Base-by-base conservation (phyloP, 345 rosid genomes). In the Dipteronia sinensis region DNA sequence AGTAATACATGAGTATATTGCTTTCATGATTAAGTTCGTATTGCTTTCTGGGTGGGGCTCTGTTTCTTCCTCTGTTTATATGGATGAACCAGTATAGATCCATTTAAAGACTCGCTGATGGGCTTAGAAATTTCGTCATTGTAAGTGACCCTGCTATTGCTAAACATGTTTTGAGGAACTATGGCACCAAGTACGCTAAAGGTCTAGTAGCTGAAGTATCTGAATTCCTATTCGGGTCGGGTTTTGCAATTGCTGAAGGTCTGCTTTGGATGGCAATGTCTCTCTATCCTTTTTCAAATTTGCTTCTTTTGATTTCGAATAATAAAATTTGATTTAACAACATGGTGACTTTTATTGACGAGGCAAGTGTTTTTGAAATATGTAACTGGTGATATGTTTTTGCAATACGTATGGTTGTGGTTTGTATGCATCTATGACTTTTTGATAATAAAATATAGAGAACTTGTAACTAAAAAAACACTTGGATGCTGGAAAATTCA, bases 1-100 rank as follows among this genome's bases (percentile, higher is more conserved):
- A n/a, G n/a, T n/a, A n/a, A n/a, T n/a, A n/a, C n/a, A n/a, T n/a
- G n/a, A n/a, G n/a, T n/a, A n/a, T n/a, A n/a, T n/a, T n/a, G n/a
- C n/a, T n/a, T n/a, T n/a, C n/a, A n/a, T n/a, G n/a, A n/a, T n/a
- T n/a, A n/a, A n/a, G n/a, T n/a, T n/a, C n/a, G n/a, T n/a, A n/a
- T n/a, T n/a, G n/a, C n/a, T n/a, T 93, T 47, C 90, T 95, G 3
- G 99, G 99, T 2, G 99, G 99, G n/a, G 98, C 97, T 34, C 85
- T 93, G 67, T 95, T 95, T 83, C 86, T 95, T 65, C 99, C 99
- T 6, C 85, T 95, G 34, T 93, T 90, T 79, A 93, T 92, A 83
- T 93, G 96, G 99, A 95, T 95, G 99, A 91, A 86, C 17, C 85
- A 89, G 83, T 89, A 87, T 75, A 97, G 99, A 25, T 97, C 98